These are phyloP conservation scores for Balakata baccata DNA, from an alignment of 345 rosid species.

Conservation along the genomic window DNA sequence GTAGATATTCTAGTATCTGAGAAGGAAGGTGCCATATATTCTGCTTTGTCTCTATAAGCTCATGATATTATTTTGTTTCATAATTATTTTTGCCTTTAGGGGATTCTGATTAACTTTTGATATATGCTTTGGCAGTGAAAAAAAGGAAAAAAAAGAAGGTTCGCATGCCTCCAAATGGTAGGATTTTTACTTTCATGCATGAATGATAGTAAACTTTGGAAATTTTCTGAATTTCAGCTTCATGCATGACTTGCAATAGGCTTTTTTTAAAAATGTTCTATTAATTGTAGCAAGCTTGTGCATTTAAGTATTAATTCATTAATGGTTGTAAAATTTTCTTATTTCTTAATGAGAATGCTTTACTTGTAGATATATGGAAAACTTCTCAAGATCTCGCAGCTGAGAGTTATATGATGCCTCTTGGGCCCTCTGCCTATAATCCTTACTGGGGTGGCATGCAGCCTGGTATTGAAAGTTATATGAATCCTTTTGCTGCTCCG, in stretches of 20 bases:
- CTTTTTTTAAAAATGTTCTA: neutral
- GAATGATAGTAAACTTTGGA: neutral
- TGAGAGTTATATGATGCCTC: slow-evolving; percentile 81
- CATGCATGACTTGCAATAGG: neutral
- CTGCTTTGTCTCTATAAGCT: neutral
- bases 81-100: neutral
- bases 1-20: neutral
- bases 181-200: neutral
- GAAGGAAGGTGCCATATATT: neutral
- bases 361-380: slow-evolving; percentile 67
- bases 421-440: slow-evolving; percentile 61
- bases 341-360: slow-evolving; percentile 4
- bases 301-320: slow-evolving; percentile 4
- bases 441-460: slow-evolving; percentile 82
- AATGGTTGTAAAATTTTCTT: neutral
- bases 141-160: slow-evolving; percentile 82
- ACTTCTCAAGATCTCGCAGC: slow-evolving; percentile 54
- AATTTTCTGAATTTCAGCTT: neutral
- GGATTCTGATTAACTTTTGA: slow-evolving; percentile 6
- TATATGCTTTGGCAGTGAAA: slow-evolving; percentile 48
- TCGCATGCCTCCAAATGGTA: slow-evolving; percentile 58
- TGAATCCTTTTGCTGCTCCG: slow-evolving; percentile 47
- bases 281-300: neutral
- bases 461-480: slow-evolving; percentile 62
- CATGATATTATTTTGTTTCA: neutral